These are phyloP conservation scores for Coniochaeta sp. DNA, from an alignment of 2,329 filamentous ascomycete species.

Conservation along the genomic window DNA sequence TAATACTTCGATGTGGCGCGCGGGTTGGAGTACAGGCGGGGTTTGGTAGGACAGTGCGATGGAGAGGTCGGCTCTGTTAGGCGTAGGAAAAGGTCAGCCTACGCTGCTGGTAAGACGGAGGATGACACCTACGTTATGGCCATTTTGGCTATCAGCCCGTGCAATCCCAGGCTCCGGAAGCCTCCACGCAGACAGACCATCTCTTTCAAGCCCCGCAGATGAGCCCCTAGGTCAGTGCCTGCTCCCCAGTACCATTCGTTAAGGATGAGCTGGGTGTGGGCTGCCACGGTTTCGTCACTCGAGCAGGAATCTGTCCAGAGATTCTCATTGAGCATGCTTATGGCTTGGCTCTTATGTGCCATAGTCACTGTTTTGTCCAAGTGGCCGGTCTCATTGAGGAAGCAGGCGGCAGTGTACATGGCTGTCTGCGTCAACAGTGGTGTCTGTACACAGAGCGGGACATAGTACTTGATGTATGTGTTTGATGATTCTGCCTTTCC, in stretches of 20 bases:
- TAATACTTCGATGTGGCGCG: conserved; percentile 31
- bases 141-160: conserved; percentile 38
- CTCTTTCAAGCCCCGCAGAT: conserved; percentile 36
- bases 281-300: conserved; percentile 37
- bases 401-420: conserved; percentile 42
- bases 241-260: conserved; percentile 49
- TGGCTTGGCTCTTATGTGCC: conserved; percentile 33
- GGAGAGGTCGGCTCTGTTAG: conserved; percentile 33
- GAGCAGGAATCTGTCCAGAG: conserved; percentile 28
- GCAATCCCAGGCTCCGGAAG: conserved; percentile 34
- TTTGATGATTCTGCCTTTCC: conserved; percentile 34
- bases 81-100: background rate
- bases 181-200: conserved; percentile 42
- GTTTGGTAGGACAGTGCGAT: conserved; percentile 41
- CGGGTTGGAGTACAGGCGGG: conserved; percentile 31
- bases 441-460: conserved; percentile 40
- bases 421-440: conserved; percentile 39
- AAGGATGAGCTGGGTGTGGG: conserved; percentile 38
- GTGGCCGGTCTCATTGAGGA: conserved; percentile 40
- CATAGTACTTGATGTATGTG: conserved; percentile 37
- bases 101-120: background rate
- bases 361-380: conserved; percentile 34
- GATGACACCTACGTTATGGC: conserved; percentile 33
- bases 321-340: conserved; percentile 38
- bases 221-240: conserved; percentile 33